Percentiles rank a stretch among this genome's conserved stretches.
Evolutionary conservation across 306 rosid species (phyloP).

Genomic region (Boehmeria nivea): DNA sequence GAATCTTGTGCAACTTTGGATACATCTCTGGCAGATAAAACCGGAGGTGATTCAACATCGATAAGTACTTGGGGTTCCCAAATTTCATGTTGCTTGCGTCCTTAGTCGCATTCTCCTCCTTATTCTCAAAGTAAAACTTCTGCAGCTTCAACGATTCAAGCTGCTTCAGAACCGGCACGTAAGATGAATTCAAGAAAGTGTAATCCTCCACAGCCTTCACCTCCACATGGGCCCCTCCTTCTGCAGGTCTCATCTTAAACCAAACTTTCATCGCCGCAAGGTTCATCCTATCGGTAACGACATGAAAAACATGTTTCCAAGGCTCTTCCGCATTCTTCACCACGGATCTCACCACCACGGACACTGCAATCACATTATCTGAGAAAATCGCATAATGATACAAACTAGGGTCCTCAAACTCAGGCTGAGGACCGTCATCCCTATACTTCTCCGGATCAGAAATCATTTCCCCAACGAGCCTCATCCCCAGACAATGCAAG

Average conservation of each 20-base stretch:
- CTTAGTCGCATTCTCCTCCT: slow-evolving; percentile 44
- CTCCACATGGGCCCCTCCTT: slow-evolving; percentile 79
- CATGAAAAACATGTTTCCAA: slow-evolving; percentile 91
- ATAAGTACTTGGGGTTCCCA: slow-evolving; percentile 49
- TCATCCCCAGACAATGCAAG: slow-evolving; percentile 96
- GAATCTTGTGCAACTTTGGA: slow-evolving; percentile 74
- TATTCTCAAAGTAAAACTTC: slow-evolving; percentile 45
- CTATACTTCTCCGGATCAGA: slow-evolving; percentile 70
- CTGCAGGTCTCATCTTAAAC: slow-evolving; percentile 95
- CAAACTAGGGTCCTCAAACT: slow-evolving; percentile 86
- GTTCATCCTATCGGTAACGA: slow-evolving; percentile 92
- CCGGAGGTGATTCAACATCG: slow-evolving; percentile 76
- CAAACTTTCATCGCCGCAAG: slow-evolving; percentile 98
- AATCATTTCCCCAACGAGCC: slow-evolving; percentile 85
- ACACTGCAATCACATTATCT: slow-evolving; percentile 85
- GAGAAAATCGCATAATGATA: slow-evolving; percentile 96
- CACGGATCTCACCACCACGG: slow-evolving; percentile 88
- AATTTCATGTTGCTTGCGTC: slow-evolving; percentile 45
- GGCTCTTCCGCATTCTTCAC: slow-evolving; percentile 88
- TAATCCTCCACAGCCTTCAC: slow-evolving; percentile 82
- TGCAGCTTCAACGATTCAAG: slow-evolving; percentile 51
- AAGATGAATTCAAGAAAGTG: slow-evolving; percentile 73
- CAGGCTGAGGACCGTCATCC: slow-evolving; percentile 66
- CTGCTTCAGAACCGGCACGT: slow-evolving; percentile 75
- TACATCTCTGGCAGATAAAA: slow-evolving; percentile 95